Base-by-base conservation (phyloP, 176 grass and related monocot species). In the Alopecurus myosuroides region DNA sequence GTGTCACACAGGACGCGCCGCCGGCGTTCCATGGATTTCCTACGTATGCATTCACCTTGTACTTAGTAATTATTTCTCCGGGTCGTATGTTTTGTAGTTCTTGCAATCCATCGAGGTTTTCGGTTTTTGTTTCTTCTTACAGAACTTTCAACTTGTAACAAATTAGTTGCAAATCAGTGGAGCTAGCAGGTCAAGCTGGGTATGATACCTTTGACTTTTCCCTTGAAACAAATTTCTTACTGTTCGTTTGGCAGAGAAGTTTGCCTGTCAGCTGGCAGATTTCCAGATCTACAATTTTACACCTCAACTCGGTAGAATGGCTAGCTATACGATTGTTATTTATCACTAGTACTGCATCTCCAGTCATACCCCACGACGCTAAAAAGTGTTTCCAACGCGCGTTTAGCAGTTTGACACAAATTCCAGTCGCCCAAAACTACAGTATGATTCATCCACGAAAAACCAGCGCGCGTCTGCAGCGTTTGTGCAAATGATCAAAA, bases 141-240 rank as follows among this genome's bases (percentile, higher is more conserved):
- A 70, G n/a, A 81, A 31, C 29, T 74, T 67, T 50, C 66, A 74
- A 74, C 65, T 42, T 87, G 85, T 84, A 84, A 90, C 45, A 74
- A 79, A 84, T 74, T 64, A 74, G 45, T 58, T 44, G 36, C 28
- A 74, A 78, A 86, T 49, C 46, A 87, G 18, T 67, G 50, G 64
- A 70, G 67, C 55, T 82, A 80, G 41, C 35, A 78, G 33, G 11
- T 62, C 51, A 50, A 30, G 34, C 45, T 45, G 20, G 12, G 12
- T 62, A 60, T 83, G 41, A 77, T 82, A 52, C n/a, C 26, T 75
- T 42, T 61, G 70, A 46, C 42, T 31, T 45, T 17, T 17, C 35
- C 44, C 73, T 7, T 8, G 7, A 1, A 62, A 8, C 26, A 66
- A 29, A 7, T 17, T 45, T 74, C 11, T 64, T 44, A 15, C 4